Base-by-base conservation (phyloP, 768 basidiomycete species). In the Saitozyma sp. region DNA sequence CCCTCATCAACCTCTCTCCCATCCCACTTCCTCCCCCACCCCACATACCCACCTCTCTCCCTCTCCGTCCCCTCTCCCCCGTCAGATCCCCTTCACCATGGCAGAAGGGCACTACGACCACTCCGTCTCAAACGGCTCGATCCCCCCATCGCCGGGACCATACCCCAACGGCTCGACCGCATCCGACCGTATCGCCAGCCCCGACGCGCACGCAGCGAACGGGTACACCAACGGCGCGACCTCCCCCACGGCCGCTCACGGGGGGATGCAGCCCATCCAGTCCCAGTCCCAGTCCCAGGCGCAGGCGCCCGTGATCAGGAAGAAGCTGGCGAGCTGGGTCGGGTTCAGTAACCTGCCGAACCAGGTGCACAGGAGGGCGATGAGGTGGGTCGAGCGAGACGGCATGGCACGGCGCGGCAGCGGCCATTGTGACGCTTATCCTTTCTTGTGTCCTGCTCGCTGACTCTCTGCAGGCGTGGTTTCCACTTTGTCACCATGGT, bases 401-500 rank as follows among this genome's bases (percentile, higher is more conserved):
- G 29, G 29, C 29, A 29, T 29, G 29, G 29, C 29, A 29, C 29
- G 29, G 29, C 29, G 17, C 46, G 6, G 46, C 14, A 48, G 14
- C 51, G 16, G 7, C n/a, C 45, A 46, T 13, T 11, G 1, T 2
- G 13, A 46, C 13, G 45, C 45, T 46, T 17, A 4, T 41, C 29
- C 2, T 37, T 14, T 3, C 29, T 16, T 14, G 16, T 50, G n/a
- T 13, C 1, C 9, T 46, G 13, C 45, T 13, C n/a, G 54, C 63
- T 67, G 61, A 68, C 39, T 6, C 38, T 52, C 2, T 10, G 5
- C 49, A 77, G 73, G 41, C 70, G 74, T 7, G 76, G 96, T 50
- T 99, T 98, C 85, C 92, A 98, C 81, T 99, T 99, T 83, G 95
- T 93, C 58, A 85, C 88, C 69, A 98, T 99, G 96, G 95, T 99